A percentile compares a stretch with the other conserved stretches of the same genome.
Evolutionary conservation across 2,329 filamentous ascomycete species (phyloP).

Genomic region (Diaporthe helianthi): DNA sequence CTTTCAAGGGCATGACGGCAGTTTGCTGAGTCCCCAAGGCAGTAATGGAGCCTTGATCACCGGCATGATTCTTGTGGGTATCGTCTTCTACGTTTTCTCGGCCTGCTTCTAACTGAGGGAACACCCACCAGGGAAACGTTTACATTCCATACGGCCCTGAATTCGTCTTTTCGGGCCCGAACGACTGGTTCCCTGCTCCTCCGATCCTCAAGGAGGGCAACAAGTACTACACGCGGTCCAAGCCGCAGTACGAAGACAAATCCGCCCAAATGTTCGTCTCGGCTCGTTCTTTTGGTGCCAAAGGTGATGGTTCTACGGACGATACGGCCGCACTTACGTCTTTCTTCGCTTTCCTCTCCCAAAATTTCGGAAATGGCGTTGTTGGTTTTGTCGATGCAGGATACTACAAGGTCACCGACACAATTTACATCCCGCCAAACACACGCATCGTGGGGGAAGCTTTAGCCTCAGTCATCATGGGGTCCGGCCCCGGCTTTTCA

Average conservation of each 20-base stretch:
- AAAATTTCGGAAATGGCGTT: slow-evolving; percentile 51
- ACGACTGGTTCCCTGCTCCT: slow-evolving; percentile 56
- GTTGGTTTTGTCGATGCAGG: slow-evolving; percentile 70
- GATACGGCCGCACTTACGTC: slow-evolving; percentile 52
- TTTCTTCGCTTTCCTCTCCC: slow-evolving; percentile 41
- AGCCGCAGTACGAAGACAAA: slow-evolving; percentile 69
- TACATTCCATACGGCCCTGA: slow-evolving; percentile 59
- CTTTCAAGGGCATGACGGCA: slow-evolving; percentile 49
- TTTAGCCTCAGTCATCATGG: slow-evolving; percentile 58
- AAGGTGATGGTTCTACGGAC: slow-evolving; percentile 74
- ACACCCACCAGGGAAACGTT: slow-evolving; percentile 63
- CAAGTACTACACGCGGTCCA: slow-evolving; percentile 59
- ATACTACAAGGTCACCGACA: slow-evolving; percentile 66
- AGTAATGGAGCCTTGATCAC: slow-evolving; percentile 9
- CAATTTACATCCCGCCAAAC: slow-evolving; percentile 55
- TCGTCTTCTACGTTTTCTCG: slow-evolving; percentile 6
- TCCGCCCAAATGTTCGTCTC: slow-evolving; percentile 63
- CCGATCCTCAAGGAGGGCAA: slow-evolving; percentile 58
- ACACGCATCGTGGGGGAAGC: slow-evolving; percentile 66
- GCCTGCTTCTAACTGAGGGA: background rate
- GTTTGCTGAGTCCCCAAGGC: slow-evolving; percentile 24
- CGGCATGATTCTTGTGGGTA: slow-evolving; percentile 9
- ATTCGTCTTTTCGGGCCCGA: slow-evolving; percentile 55
- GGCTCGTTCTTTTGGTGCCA: slow-evolving; percentile 68
- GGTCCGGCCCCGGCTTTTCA: slow-evolving; percentile 62